Percentiles rank a stretch among this genome's conserved stretches.
Evolutionary conservation across 805 yeast genomes (phyloP).

Genomic region (Zygotorulaspora florentina): DNA sequence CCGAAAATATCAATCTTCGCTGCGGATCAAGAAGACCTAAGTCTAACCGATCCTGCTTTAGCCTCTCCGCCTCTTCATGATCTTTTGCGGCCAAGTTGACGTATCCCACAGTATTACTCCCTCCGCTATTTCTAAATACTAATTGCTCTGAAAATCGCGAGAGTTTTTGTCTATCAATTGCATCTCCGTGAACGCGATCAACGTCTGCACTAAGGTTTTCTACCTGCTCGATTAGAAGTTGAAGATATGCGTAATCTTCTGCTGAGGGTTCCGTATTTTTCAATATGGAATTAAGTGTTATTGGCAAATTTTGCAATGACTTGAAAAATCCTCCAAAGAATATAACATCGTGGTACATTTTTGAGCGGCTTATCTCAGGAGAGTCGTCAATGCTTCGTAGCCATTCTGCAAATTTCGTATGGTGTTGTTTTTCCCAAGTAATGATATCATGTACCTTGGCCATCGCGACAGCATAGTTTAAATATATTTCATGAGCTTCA

Average conservation of each 20-base stretch:
- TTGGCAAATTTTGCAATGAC: slow-evolving; percentile 53
- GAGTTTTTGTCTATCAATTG: slow-evolving; percentile 55
- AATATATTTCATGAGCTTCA: slow-evolving; percentile 50
- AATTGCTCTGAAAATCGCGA: slow-evolving; percentile 44
- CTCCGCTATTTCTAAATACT: slow-evolving; percentile 20
- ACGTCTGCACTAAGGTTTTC: slow-evolving; percentile 54
- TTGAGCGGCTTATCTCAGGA: slow-evolving; percentile 38
- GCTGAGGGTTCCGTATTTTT: slow-evolving; percentile 45
- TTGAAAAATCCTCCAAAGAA: slow-evolving; percentile 55
- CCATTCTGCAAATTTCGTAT: slow-evolving; percentile 55
- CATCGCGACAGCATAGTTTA: slow-evolving; percentile 56
- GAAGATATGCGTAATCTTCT: slow-evolving; percentile 49
- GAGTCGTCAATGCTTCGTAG: slow-evolving; percentile 47
- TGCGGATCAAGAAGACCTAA: slow-evolving; percentile 50
- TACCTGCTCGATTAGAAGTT: slow-evolving; percentile 51
- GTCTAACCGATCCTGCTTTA: slow-evolving; percentile 32
- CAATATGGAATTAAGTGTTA: slow-evolving; percentile 57
- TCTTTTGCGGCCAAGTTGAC: slow-evolving; percentile 18
- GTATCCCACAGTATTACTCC: slow-evolving; percentile 27
- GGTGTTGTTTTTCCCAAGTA: slow-evolving; percentile 42
- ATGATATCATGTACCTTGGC: slow-evolving; percentile 57
- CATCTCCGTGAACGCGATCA: slow-evolving; percentile 57
- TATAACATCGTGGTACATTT: slow-evolving; percentile 49
- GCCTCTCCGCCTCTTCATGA: slow-evolving; percentile 2
- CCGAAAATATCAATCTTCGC: slow-evolving; percentile 55